A percentile compares a stretch with the other conserved stretches of the same genome.
These are phyloP conservation scores for Termitomyces sp. DNA, from an alignment of 768 basidiomycete species.

Conservation along the genomic window DNA sequence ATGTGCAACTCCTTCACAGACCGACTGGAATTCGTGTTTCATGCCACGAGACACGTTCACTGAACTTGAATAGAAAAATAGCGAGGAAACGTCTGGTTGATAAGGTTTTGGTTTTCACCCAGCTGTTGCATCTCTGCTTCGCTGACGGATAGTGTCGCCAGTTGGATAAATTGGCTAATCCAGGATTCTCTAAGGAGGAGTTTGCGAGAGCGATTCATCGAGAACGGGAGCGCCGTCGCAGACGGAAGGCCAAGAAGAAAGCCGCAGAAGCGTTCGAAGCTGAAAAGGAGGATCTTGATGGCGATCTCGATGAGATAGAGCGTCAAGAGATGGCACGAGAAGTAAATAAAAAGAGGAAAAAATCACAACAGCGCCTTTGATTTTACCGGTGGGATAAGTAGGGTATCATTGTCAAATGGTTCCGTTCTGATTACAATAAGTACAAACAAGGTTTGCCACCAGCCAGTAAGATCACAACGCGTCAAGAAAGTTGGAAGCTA, in stretches of 20 bases:
- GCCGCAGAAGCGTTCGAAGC: constrained; percentile 23
- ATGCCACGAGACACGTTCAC: constrained; percentile 86
- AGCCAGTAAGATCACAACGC: constrained; percentile 3
- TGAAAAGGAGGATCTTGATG: constrained; percentile 5
- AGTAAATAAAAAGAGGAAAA: not conserved
- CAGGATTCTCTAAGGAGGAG: constrained; percentile 69
- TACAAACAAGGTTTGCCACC: constrained; percentile 9
- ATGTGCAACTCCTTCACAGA: constrained; percentile 84
- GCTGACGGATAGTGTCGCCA: constrained; percentile 26
- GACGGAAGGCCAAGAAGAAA: constrained; percentile 79
- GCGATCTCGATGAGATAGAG: not conserved
- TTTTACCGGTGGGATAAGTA: not conserved
- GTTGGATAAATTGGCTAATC: constrained; percentile 70
- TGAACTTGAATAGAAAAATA: constrained; percentile 70
- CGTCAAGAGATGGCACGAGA: not conserved
- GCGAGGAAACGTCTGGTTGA: constrained; percentile 71
- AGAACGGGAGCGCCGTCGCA: constrained; percentile 67
- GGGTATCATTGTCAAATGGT: not conserved
- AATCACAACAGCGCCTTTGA: not conserved
- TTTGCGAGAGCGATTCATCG: constrained; percentile 65
- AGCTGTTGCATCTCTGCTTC: constrained; percentile 1
- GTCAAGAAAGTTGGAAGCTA: not conserved
- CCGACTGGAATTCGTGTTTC: constrained; percentile 84
- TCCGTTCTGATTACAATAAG: constrained; percentile 2
- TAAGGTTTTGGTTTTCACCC: constrained; percentile 45